These are phyloP conservation scores for Neopestalotiopsis sp. DNA, from an alignment of 2,329 filamentous ascomycete genomes.

Conservation along the genomic window DNA sequence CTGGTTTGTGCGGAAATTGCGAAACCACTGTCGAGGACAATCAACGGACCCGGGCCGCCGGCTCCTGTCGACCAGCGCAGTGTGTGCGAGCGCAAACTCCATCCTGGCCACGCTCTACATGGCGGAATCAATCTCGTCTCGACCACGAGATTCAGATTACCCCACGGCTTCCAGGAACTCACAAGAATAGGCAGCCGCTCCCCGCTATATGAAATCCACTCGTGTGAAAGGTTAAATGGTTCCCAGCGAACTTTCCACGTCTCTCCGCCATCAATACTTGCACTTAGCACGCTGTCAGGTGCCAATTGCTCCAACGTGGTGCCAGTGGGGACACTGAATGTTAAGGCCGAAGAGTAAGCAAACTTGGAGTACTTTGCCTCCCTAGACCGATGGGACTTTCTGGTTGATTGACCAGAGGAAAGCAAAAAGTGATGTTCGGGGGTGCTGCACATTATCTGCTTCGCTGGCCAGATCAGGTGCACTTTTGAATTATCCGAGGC, in stretches of 20 bases:
- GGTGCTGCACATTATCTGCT: constrained; percentile 50
- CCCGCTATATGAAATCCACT: not conserved
- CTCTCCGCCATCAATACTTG: constrained; percentile 38
- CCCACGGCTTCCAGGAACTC: constrained; percentile 17
- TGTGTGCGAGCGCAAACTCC: constrained; percentile 11
- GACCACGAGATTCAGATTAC: not conserved
- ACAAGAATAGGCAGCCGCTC: not conserved
- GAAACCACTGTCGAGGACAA: constrained; percentile 13
- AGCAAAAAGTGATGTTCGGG: constrained; percentile 47
- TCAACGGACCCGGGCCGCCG: not conserved
- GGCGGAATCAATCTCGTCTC: constrained; percentile 14
- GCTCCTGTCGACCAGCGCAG: not conserved
- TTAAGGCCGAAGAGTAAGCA: constrained; percentile 53
- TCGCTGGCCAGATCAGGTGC: constrained; percentile 31
- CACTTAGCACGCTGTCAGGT: constrained; percentile 35
- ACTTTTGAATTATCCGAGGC: constrained; percentile 16
- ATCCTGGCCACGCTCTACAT: constrained; percentile 9
- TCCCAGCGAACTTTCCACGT: constrained; percentile 29
- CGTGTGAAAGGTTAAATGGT: not conserved
- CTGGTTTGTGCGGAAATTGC: constrained; percentile 1
- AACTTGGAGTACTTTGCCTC: constrained; percentile 54
- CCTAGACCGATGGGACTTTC: constrained; percentile 42
- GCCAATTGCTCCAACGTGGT: constrained; percentile 38
- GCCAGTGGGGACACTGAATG: constrained; percentile 48
- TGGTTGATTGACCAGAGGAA: constrained; percentile 44